Conservation (phyloP, 2,329 filamentous ascomycete species). For the Ceratocystis huliohia region DNA sequence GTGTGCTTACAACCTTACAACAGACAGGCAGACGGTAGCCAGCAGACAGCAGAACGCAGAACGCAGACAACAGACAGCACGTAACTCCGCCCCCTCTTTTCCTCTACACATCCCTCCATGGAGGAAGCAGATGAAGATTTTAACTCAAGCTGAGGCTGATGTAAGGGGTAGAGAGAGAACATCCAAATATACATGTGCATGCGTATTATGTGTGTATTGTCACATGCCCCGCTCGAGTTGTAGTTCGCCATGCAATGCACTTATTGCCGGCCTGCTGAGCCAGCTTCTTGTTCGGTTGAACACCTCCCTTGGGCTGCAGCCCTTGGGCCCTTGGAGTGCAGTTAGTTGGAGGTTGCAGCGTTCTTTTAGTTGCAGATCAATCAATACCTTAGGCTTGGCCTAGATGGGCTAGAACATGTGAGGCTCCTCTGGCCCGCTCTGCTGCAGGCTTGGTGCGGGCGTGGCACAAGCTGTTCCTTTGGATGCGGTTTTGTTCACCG, state of each 20-base stretch:
- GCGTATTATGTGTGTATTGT: background rate
- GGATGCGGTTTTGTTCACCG: background rate
- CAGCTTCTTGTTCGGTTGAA: background rate
- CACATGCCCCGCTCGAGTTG: background rate
- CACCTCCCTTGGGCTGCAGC: background rate
- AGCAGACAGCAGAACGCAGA: no score
- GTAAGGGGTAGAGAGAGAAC: background rate
- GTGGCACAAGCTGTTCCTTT: background rate
- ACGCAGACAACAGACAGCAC: background rate
- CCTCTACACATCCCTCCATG: background rate
- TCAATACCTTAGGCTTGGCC: background rate
- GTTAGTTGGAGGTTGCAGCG: background rate
- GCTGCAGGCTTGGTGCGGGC: background rate
- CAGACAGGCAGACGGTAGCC: no score
- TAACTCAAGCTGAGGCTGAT: background rate
- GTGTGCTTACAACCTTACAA: no score
- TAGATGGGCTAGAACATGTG: background rate
- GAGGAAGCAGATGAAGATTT: background rate
- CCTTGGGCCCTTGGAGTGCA: no score
- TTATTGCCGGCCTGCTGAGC: background rate
- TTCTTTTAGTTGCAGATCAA: background rate
- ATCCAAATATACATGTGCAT: background rate
- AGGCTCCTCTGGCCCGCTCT: background rate
- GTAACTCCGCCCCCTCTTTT: background rate
- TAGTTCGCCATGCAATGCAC: slow-evolving; percentile 2